Evolutionary conservation across 352 stramenopile species (phyloP).

Genomic region (Pythium rishiriense): DNA sequence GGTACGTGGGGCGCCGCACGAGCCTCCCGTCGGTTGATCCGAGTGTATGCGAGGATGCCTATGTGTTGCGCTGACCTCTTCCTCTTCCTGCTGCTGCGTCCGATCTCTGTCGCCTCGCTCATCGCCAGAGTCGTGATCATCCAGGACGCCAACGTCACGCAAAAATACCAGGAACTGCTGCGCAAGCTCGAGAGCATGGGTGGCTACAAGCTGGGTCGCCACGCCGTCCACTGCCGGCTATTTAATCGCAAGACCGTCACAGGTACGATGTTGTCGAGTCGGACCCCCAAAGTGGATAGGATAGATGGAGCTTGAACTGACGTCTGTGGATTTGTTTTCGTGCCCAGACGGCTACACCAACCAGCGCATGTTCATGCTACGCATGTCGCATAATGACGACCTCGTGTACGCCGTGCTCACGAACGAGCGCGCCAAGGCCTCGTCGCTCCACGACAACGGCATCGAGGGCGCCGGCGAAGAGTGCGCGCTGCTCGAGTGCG

Average conservation of each 20-base stretch:
- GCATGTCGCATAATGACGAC: conserved; percentile 89
- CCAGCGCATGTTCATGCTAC: conserved; percentile 90
- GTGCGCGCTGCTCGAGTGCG: conserved; percentile 81
- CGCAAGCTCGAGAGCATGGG: conserved; percentile 84
- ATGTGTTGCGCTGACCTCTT: too few relatives aligned
- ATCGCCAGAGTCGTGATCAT: conserved; percentile 71
- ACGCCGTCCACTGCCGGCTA: conserved; percentile 85
- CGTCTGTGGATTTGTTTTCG: too few relatives aligned
- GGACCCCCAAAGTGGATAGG: too few relatives aligned
- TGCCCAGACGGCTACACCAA: conserved; percentile 71
- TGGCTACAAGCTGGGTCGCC: conserved; percentile 72
- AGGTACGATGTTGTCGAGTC: too few relatives aligned
- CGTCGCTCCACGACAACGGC: conserved; percentile 66
- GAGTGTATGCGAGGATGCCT: neutral
- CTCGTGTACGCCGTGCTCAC: conserved; percentile 82
- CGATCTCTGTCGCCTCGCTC: neutral
- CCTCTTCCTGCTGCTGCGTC: neutral
- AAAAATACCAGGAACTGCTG: conserved; percentile 87
- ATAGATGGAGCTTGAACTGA: too few relatives aligned
- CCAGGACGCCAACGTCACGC: conserved; percentile 75
- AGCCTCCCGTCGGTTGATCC: neutral
- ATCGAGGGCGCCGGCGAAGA: conserved; percentile 73
- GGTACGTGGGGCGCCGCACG: too few relatives aligned
- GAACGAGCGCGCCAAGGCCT: conserved; percentile 71
- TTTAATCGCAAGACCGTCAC: conserved; percentile 84